These are phyloP conservation scores for Termitomyces bulborhizus DNA, from an alignment of 768 basidiomycete genomes.

Conservation along the genomic window DNA sequence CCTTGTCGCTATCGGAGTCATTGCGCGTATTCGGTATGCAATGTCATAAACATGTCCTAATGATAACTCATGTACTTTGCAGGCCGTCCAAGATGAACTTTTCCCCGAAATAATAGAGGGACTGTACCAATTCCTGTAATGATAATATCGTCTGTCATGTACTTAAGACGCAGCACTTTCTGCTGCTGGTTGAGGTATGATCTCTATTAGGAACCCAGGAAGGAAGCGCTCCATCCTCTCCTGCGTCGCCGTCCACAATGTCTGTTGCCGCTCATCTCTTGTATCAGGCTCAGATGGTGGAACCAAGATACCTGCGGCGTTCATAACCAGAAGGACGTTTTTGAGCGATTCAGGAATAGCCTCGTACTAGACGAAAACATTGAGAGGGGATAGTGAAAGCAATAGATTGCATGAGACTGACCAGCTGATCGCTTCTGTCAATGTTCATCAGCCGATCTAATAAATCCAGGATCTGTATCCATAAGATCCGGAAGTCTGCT, in stretches of 20 bases:
- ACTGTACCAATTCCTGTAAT: not conserved
- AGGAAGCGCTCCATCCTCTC: conserved; percentile 88
- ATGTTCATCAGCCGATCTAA: conserved; percentile 86
- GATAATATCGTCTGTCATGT: not conserved
- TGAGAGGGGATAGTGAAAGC: conserved; percentile 1
- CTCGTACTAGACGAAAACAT: conserved; percentile 59
- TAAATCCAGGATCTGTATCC: conserved; percentile 86
- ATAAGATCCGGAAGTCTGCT: conserved; percentile 66
- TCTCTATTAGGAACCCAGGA: conserved; percentile 79
- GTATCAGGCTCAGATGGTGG: conserved; percentile 45
- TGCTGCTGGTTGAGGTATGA: conserved; percentile 40
- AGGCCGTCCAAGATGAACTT: conserved; percentile 67
- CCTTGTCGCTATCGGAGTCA: conserved; percentile 36
- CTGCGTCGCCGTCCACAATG: conserved; percentile 80
- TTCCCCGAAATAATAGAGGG: conserved; percentile 22
- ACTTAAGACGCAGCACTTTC: not conserved
- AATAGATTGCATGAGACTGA: conserved; percentile 31
- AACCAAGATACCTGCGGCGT: conserved; percentile 78
- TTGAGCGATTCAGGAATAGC: conserved; percentile 95
- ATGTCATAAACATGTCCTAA: not conserved
- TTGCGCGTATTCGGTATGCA: conserved; percentile 46
- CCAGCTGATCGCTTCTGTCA: conserved; percentile 82
- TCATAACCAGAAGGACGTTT: conserved; percentile 95
- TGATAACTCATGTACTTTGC: not conserved
- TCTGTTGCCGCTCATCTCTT: conserved; percentile 56